phyloP scores from a whole-genome alignment of 2,329 filamentous ascomycete genomes.

The Xylogone sp. region DNA sequence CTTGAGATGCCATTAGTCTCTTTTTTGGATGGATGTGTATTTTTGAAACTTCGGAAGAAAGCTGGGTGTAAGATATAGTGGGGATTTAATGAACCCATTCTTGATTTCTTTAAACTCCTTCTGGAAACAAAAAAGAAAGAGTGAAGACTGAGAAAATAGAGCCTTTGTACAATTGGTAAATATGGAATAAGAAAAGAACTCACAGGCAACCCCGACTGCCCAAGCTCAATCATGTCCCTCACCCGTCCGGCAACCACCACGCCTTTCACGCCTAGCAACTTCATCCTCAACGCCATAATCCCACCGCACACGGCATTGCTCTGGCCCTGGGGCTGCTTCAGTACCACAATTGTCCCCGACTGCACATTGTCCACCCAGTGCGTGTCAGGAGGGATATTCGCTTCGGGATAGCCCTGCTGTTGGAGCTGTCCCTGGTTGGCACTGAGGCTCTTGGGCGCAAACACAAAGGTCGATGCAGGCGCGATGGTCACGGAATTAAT shows the following conservation, averaged over 20 bases:
- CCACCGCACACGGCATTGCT: conserved; percentile 71
- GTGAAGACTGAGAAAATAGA: no score
- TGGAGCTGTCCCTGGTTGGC: conserved; percentile 21
- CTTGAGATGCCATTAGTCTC: no score
- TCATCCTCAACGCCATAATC: conserved; percentile 70
- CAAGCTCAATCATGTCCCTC: conserved; percentile 61
- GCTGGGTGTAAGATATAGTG: background rate
- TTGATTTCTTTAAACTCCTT: no score
- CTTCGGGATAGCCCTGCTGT: conserved; percentile 3
- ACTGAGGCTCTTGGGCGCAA: conserved; percentile 50
- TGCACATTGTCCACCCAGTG: conserved; percentile 68
- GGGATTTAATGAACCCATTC: no score
- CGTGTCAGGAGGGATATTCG: conserved; percentile 52
- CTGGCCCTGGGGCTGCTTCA: conserved; percentile 62
- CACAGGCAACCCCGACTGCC: conserved; percentile 51
- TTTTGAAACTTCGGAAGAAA: no score
- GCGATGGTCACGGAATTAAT: conserved; percentile 19
- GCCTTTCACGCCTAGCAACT: conserved; percentile 53
- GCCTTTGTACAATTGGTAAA: no score
- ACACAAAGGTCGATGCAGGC: conserved; percentile 58
- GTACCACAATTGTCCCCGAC: conserved; percentile 57
- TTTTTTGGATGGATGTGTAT: no score
- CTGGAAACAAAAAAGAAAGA: background rate
- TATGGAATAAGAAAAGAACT: conserved; percentile 23
- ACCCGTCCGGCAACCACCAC: conserved; percentile 66